Conservation (phyloP, 306 rosid species). For the Casuarina equisetifolia region DNA sequence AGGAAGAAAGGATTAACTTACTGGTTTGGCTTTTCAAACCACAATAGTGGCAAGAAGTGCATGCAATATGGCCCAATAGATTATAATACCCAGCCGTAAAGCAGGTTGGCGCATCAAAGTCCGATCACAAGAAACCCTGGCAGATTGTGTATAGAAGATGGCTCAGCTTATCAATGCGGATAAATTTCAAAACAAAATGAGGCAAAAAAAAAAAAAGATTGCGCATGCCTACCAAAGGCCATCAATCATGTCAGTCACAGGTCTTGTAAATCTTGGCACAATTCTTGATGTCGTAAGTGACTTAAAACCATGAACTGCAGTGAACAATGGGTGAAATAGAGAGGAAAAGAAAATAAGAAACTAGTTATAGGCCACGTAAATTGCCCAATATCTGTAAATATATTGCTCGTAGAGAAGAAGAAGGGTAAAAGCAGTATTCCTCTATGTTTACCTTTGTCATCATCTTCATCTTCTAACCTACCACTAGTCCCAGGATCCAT, state of each 20-base stretch:
- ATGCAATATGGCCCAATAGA: conserved; percentile 88
- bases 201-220: conserved; percentile 9
- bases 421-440: conserved; percentile 5
- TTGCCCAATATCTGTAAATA: background rate
- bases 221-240: conserved; percentile 75
- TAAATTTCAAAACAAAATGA: conserved; percentile 7
- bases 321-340: conserved; percentile 24
- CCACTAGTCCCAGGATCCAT: conserved; percentile 62
- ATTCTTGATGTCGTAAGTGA: conserved; percentile 82
- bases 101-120: conserved; percentile 89
- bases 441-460: conserved; percentile 74
- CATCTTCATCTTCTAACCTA: conserved; percentile 89
- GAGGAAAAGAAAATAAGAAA: background rate
- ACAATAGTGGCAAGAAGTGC: conserved; percentile 80
- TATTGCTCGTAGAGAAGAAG: conserved; percentile 1
- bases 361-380: conserved; percentile 2
- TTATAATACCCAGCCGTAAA: conserved; percentile 77
- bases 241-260: conserved; percentile 80
- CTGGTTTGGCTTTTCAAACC: conserved; percentile 49
- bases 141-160: conserved; percentile 22
- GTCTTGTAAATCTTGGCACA: conserved; percentile 89
- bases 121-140: conserved; percentile 96
- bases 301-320: conserved; percentile 92
- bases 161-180: conserved; percentile 18
- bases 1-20: conserved; percentile 27